Conservation (phyloP, 345 rosid genomes). For the Eucalyptus lansdowneana region DNA sequence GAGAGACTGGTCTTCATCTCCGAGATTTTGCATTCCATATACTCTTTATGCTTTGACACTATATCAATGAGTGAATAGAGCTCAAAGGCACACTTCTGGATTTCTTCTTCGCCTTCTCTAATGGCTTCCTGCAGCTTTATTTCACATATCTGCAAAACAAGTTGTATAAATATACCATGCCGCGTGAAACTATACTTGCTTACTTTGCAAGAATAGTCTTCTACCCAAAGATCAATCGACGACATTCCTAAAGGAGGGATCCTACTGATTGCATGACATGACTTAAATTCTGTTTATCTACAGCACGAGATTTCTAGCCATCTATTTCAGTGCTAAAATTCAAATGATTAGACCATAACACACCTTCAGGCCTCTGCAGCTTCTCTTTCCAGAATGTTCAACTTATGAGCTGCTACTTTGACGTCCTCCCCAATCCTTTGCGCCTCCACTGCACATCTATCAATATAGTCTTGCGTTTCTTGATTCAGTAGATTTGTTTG, state of each 20-base stretch:
- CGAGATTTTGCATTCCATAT: too few species aligned
- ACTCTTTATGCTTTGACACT: too few species aligned
- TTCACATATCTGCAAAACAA: too few species aligned
- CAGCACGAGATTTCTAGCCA: neutral
- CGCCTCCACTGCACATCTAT: conserved; percentile 43
- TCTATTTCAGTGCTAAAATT: neutral
- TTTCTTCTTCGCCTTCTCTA: too few species aligned
- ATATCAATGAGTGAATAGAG: too few species aligned
- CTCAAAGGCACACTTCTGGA: too few species aligned
- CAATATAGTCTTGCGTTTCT: conserved; percentile 33
- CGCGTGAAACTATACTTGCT: too few species aligned
- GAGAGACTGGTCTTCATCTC: too few species aligned
- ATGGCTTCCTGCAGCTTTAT: too few species aligned
- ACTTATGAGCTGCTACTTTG: conserved; percentile 28
- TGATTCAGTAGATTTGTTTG: conserved; percentile 28
- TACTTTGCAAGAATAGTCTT: too few species aligned
- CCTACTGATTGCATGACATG: neutral
- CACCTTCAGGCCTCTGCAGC: conserved; percentile 62
- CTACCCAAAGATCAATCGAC: neutral
- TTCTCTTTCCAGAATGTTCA: conserved; percentile 55
- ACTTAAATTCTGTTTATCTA: neutral
- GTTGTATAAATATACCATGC: too few species aligned
- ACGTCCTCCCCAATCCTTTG: conserved; percentile 36
- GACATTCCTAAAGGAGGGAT: neutral
- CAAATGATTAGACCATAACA: neutral